Conservation (phyloP, 116 monocot genomes). For the Zostera marina region DNA sequence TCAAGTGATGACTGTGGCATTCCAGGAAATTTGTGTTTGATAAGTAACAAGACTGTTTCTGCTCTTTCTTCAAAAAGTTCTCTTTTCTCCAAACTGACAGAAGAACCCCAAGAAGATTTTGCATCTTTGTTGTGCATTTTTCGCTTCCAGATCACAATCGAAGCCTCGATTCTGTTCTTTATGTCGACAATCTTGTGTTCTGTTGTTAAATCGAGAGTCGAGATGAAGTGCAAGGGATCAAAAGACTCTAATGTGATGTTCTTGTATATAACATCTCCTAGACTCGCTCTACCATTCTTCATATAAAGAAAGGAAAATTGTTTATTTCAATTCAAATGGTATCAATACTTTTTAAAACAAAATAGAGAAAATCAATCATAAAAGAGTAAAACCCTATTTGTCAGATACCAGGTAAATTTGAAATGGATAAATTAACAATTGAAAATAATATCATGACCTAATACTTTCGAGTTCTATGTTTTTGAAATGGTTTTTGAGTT, state of each 20-base stretch:
- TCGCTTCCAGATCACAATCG: slow-evolving; percentile 74
- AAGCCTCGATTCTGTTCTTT: slow-evolving; percentile 87
- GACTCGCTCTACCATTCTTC: slow-evolving; percentile 74
- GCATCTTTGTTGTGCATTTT: slow-evolving; percentile 71
- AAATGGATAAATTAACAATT: too few relatives aligned
- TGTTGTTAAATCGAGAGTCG: slow-evolving; percentile 44
- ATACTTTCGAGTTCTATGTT: too few relatives aligned
- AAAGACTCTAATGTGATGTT: slow-evolving; percentile 52
- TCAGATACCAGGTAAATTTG: too few relatives aligned
- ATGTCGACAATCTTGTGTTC: slow-evolving; percentile 85
- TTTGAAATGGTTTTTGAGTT: too few relatives aligned
- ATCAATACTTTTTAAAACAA: too few relatives aligned
- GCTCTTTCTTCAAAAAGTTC: slow-evolving; percentile 89
- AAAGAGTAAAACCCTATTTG: too few relatives aligned
- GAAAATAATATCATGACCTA: too few relatives aligned
- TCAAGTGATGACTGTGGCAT: slow-evolving; percentile 70
- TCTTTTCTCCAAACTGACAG: slow-evolving; percentile 75
- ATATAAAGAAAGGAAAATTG: not conserved
- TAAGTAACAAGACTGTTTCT: slow-evolving; percentile 57
- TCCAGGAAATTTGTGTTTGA: slow-evolving; percentile 76
- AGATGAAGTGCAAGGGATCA: slow-evolving; percentile 46
- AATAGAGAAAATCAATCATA: too few relatives aligned
- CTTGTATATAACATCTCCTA: slow-evolving; percentile 65
- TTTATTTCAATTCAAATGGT: too few relatives aligned
- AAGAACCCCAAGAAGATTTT: slow-evolving; percentile 78